phyloP scores from a whole-genome alignment of 225 moss, liverwort and hornwort species.

The Takakia lepidozioides region DNA sequence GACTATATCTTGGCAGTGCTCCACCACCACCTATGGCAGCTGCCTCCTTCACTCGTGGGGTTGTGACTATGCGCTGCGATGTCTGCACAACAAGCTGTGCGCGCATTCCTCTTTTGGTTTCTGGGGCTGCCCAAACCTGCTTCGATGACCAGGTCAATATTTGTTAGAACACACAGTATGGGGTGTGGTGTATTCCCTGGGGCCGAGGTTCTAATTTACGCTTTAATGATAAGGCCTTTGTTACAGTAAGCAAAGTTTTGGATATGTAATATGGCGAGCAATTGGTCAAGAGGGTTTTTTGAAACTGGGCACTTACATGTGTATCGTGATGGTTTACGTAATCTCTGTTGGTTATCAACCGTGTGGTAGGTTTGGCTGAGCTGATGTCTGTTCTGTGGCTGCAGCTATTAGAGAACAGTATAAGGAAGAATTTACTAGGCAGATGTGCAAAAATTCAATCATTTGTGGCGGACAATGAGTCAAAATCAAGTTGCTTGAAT shows the following conservation, averaged over 20 bases:
- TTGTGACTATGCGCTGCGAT: slow-evolving; percentile 99
- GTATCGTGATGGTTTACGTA: too few species aligned
- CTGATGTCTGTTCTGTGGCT: slow-evolving; percentile 8
- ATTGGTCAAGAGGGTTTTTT: too few species aligned
- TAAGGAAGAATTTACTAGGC: slow-evolving; percentile 80
- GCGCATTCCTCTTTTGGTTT: slow-evolving; percentile 83
- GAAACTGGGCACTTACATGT: too few species aligned
- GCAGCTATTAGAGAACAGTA: slow-evolving; percentile 81
- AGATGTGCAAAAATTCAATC: slow-evolving; percentile 62
- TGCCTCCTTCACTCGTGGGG: slow-evolving; percentile 79
- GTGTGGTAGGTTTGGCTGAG: too few species aligned
- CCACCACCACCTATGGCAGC: slow-evolving; percentile 92
- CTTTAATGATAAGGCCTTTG: neutral
- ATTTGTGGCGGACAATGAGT: slow-evolving; percentile 52
- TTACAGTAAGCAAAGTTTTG: neutral
- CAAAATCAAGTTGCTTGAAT: slow-evolving; percentile 53
- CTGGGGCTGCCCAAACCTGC: slow-evolving; percentile 95
- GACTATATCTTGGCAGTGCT: slow-evolving; percentile 63
- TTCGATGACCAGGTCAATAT: slow-evolving; percentile 88
- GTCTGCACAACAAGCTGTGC: slow-evolving; percentile 87
- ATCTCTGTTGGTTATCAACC: too few species aligned
- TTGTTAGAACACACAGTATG: neutral
- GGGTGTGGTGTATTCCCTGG: neutral
- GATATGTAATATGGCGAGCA: slow-evolving; percentile 4
- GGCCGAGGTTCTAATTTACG: neutral